phyloP scores from a whole-genome alignment of 1,284 basidiomycete species.

The Ganoderma resinaceum region DNA sequence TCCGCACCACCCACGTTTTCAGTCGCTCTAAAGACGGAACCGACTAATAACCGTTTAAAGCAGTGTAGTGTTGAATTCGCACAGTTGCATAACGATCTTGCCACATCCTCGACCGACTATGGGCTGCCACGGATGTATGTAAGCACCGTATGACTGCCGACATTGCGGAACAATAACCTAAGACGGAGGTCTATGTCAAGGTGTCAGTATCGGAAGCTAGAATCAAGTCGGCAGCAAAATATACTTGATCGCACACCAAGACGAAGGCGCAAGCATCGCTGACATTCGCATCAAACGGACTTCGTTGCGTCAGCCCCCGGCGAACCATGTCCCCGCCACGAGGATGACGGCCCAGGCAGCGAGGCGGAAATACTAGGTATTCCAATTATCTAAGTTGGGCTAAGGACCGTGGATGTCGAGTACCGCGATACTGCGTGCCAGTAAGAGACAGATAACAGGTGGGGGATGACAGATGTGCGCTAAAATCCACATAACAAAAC shows the following conservation, averaged over 20 bases:
- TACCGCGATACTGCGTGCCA: background rate
- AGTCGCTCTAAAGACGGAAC: background rate
- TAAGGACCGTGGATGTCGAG: background rate
- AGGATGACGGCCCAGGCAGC: background rate
- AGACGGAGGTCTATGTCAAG: background rate
- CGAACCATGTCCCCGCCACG: background rate
- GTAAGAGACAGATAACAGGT: background rate
- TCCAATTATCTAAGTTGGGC: background rate
- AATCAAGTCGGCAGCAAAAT: background rate
- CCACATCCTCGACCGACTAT: background rate
- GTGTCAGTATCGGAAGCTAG: background rate
- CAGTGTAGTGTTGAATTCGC: background rate
- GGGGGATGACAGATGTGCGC: background rate
- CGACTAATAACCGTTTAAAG: background rate
- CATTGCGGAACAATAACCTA: background rate
- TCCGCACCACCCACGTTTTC: background rate
- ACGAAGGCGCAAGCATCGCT: background rate
- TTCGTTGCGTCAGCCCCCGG: no score
- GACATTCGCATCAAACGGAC: background rate
- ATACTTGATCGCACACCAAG: background rate
- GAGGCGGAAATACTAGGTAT: background rate
- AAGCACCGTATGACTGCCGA: background rate
- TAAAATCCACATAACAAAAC: no score
- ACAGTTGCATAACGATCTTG: no score
- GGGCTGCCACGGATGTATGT: background rate